phyloP scores from a whole-genome alignment of 805 yeast species.

The Brettanomyces anomalus region DNA sequence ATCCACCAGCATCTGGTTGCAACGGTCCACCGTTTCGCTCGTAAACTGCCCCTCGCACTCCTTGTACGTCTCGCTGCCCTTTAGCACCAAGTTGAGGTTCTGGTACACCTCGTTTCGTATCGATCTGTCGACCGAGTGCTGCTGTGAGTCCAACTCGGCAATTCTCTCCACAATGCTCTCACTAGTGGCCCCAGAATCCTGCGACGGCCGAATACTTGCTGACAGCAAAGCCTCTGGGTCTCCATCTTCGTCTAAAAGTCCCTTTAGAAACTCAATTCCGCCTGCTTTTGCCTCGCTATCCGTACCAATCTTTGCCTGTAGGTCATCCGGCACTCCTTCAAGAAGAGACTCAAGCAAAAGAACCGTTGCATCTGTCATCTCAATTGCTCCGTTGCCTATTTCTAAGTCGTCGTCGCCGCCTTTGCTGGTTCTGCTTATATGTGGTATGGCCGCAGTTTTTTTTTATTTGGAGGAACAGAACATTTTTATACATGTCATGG shows the following conservation, averaged over 20 bases:
- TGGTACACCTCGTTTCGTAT: constrained; percentile 32
- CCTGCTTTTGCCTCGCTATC: constrained; percentile 26
- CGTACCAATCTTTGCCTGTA: constrained; percentile 17
- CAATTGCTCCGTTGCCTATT: too few species aligned
- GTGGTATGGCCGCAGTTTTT: too few species aligned
- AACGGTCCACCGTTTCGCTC: constrained; percentile 22
- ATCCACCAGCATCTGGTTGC: constrained; percentile 16
- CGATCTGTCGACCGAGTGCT: constrained; percentile 37
- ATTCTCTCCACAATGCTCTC: constrained; percentile 54
- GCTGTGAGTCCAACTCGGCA: constrained; percentile 60
- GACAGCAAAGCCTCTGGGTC: constrained; percentile 28
- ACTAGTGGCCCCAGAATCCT: constrained; percentile 10
- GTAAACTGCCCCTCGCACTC: constrained; percentile 27
- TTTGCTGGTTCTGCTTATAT: too few species aligned
- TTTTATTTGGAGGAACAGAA: too few species aligned
- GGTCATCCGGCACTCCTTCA: constrained; percentile 19
- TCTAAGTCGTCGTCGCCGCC: too few species aligned
- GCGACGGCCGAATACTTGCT: constrained; percentile 17
- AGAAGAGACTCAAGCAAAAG: constrained; percentile 30
- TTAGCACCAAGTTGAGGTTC: constrained; percentile 38
- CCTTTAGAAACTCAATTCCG: constrained; percentile 26
- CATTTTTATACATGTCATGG: too few species aligned
- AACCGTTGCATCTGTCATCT: constrained; percentile 11
- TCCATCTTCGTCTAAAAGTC: constrained; percentile 32
- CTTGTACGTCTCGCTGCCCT: constrained; percentile 24